Conservation (phyloP, 371 early-diverging fungal genomes). For the Homolaphlyctis polyrhiza region DNA sequence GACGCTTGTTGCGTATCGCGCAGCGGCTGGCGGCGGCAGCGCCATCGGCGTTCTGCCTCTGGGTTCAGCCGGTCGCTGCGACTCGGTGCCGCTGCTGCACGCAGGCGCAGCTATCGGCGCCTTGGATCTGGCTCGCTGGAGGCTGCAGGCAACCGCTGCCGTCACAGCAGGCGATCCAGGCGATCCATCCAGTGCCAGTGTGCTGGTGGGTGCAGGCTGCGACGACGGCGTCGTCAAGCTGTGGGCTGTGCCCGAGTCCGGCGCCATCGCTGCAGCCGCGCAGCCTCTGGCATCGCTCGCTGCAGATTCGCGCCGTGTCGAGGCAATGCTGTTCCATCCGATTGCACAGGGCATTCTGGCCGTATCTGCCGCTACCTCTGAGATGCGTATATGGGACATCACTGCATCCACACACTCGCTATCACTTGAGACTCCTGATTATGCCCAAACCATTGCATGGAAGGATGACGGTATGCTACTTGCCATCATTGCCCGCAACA, state of each 20-base stretch:
- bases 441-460: too few relatives aligned
- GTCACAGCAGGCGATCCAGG: too few relatives aligned
- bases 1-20: slow-evolving; percentile 12
- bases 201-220: slow-evolving; percentile 6
- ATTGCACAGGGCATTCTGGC: slow-evolving; percentile 43
- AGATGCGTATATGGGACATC: slow-evolving; percentile 67
- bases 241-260: slow-evolving; percentile 4
- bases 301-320: slow-evolving; percentile 39
- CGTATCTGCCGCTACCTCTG: slow-evolving; percentile 35
- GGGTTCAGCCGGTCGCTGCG: slow-evolving; percentile 1
- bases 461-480: slow-evolving; percentile 59
- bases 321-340: slow-evolving; percentile 52
- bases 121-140: slow-evolving; percentile 12
- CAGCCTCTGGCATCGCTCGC: neutral
- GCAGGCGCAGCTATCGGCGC: slow-evolving; percentile 3
- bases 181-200: too few relatives aligned
- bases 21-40: slow-evolving; percentile 6
- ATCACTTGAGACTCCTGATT: too few relatives aligned
- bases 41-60: slow-evolving; percentile 10
- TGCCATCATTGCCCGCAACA: slow-evolving; percentile 47
- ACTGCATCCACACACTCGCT: slow-evolving; percentile 24
- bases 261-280: neutral
- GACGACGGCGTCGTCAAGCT: slow-evolving; percentile 14
- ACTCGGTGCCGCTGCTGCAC: neutral
- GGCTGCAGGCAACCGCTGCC: too few relatives aligned